Conservation (phyloP, 179 eudicot genomes). For the Spergularia azorica region DNA sequence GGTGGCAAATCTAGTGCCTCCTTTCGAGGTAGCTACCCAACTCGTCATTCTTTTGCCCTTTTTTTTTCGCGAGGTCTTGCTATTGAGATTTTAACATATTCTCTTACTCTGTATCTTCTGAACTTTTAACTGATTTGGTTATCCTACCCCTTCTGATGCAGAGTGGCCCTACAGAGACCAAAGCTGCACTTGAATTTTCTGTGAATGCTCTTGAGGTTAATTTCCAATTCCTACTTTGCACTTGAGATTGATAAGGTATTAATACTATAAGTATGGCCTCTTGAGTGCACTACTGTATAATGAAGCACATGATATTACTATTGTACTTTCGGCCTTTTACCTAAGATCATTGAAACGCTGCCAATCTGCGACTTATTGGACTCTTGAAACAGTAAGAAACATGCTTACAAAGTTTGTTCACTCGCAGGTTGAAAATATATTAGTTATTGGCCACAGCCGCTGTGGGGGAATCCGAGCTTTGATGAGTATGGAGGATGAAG, state of each 20-base stretch:
- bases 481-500: constrained; percentile 83
- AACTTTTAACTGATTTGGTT: neutral
- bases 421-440: constrained; percentile 80
- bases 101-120: neutral
- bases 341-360: too few species aligned
- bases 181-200: constrained; percentile 94
- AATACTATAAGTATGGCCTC: neutral
- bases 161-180: constrained; percentile 93
- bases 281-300: neutral
- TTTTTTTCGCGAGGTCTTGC: neutral
- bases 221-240: neutral
- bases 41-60: too few species aligned
- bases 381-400: neutral
- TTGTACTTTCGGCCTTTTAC: too few species aligned
- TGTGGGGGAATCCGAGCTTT: constrained; percentile 98
- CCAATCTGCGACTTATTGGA: constrained; percentile 1
- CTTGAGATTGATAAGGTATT: neutral
- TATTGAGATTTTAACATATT: neutral
- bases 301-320: neutral
- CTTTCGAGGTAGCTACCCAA: constrained; percentile 39
- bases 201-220: constrained; percentile 80
- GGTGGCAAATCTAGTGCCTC: constrained; percentile 51
- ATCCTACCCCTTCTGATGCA: constrained; percentile 26
- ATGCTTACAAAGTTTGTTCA: constrained; percentile 9
- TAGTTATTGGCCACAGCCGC: constrained; percentile 87